phyloP scores from a whole-genome alignment of 2,329 filamentous ascomycete genomes.

The Penicillium sp. region DNA sequence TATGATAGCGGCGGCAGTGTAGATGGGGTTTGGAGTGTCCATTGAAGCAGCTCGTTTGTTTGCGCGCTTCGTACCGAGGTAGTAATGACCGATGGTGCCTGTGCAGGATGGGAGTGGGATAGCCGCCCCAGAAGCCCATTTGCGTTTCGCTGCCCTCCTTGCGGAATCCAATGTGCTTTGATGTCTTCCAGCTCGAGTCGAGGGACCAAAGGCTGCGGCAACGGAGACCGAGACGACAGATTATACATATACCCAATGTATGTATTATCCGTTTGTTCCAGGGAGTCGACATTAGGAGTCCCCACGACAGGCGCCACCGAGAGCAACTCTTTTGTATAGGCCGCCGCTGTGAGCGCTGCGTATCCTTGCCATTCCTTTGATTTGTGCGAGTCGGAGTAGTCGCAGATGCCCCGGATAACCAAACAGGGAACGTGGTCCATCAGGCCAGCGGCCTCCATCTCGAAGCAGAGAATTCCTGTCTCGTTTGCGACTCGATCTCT shows the following conservation, averaged over 20 bases:
- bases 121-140: neutral
- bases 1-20: neutral
- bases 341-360: constrained; percentile 7
- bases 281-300: neutral
- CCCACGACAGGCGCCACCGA: neutral
- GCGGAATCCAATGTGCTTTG: neutral
- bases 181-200: neutral
- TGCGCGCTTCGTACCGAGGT: neutral
- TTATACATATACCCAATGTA: constrained; percentile 1
- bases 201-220: neutral
- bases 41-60: neutral
- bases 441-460: constrained; percentile 12
- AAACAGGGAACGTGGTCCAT: constrained; percentile 11
- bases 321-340: constrained; percentile 5
- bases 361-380: constrained; percentile 1
- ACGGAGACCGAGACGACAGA: neutral
- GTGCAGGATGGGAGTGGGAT: constrained; percentile 2
- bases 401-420: constrained; percentile 8
- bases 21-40: neutral
- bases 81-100: neutral
- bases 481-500: neutral
- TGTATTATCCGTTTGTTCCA: neutral
- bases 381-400: constrained; percentile 8
- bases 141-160: neutral
- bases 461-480: constrained; percentile 2